Percentiles rank a stretch among this genome's conserved stretches.
Conservation (phyloP, 345 rosid species). For the Physaria fendleri region DNA sequence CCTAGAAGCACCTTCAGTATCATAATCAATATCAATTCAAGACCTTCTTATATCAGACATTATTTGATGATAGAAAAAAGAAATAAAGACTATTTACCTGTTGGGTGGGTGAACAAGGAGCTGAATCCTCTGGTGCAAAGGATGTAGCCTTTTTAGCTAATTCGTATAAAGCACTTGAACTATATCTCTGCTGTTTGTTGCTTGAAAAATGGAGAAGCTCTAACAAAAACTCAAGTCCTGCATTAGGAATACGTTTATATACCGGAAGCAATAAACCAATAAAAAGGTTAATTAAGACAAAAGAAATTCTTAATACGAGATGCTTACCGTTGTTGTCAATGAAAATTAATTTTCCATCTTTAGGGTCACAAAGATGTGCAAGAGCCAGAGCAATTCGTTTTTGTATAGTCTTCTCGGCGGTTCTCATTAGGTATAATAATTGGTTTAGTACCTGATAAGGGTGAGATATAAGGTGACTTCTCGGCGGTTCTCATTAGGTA, state of each 20-base stretch:
- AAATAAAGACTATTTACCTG: constrained; percentile 30
- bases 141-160: constrained; percentile 49
- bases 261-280: neutral
- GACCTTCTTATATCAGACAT: neutral
- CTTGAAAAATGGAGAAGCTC: constrained; percentile 49
- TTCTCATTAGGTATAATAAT: constrained; percentile 50
- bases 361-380: constrained; percentile 63
- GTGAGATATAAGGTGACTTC: constrained; percentile 13
- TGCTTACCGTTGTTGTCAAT: constrained; percentile 53
- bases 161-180: constrained; percentile 49
- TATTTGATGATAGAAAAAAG: neutral
- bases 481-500: constrained; percentile 49
- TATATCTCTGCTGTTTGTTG: constrained; percentile 45
- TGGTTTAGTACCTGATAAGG: constrained; percentile 45
- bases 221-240: constrained; percentile 55
- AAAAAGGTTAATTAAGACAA: neutral
- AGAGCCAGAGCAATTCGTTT: constrained; percentile 58
- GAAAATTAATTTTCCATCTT: constrained; percentile 48
- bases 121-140: constrained; percentile 44
- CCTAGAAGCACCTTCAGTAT: constrained; percentile 53
- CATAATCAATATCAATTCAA: neutral
- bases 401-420: constrained; percentile 40
- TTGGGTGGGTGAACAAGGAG: constrained; percentile 60
- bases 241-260: neutral
- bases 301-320: constrained; percentile 1